Conservation (phyloP, 257 asterid genomes). For the Solanum paucissectum region DNA sequence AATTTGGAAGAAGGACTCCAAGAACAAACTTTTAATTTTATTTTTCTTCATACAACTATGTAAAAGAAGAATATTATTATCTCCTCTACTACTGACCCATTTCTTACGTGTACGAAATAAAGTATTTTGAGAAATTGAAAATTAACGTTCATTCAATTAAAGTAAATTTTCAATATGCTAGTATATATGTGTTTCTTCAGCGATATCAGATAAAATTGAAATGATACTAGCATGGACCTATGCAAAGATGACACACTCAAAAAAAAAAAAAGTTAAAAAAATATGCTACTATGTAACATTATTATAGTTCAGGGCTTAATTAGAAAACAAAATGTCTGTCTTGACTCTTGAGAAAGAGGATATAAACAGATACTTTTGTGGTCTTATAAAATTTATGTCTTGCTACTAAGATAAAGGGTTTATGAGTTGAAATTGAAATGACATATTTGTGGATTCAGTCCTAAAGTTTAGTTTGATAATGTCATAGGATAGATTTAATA, state of each 20-base stretch:
- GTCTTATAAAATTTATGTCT: not conserved
- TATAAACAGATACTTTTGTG: not conserved
- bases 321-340: not conserved
- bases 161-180: not conserved
- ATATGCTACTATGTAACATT: not conserved
- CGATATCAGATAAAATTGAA: too few species aligned
- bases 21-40: not conserved
- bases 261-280: too few species aligned
- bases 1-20: not conserved
- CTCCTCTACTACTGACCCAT: not conserved
- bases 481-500: not conserved
- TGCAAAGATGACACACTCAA: too few species aligned
- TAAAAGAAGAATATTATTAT: not conserved
- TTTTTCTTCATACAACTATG: not conserved
- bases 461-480: not conserved
- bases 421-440: not conserved
- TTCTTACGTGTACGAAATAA: not conserved
- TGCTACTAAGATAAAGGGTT: not conserved
- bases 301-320: not conserved
- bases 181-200: not conserved
- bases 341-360: not conserved
- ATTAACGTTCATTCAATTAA: not conserved
- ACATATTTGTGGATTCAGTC: not conserved
- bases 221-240: not conserved
- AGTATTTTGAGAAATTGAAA: not conserved